Conservation (phyloP, 2,329 filamentous ascomycete species). For the Apiospora saccharicola region DNA sequence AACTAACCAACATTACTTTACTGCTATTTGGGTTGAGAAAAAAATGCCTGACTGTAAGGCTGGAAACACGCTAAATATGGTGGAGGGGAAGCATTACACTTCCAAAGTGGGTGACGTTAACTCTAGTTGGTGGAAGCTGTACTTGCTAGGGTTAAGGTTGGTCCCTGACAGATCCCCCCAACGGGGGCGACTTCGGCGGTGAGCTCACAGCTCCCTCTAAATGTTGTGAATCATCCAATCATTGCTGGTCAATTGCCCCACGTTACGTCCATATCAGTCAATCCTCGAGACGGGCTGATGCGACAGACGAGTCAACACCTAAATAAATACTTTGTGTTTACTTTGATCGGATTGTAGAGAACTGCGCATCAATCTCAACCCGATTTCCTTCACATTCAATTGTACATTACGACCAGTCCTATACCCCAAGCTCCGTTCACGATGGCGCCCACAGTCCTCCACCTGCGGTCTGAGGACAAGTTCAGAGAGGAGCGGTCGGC, state of each 20-base stretch:
- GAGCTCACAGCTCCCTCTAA: slow-evolving; percentile 6
- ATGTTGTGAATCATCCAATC: slow-evolving; percentile 8
- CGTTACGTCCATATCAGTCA: slow-evolving; percentile 5
- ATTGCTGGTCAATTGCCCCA: not conserved
- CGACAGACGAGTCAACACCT: not conserved
- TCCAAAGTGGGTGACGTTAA: not conserved
- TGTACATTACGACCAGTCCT: not conserved
- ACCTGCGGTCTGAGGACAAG: slow-evolving; percentile 67
- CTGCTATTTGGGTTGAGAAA: too few relatives aligned
- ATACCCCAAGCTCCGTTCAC: slow-evolving; percentile 5
- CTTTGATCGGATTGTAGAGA: not conserved
- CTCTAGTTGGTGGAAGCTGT: not conserved
- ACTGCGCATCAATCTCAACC: not conserved
- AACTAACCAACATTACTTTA: too few relatives aligned
- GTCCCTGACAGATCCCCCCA: slow-evolving; percentile 12
- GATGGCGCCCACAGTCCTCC: slow-evolving; percentile 51
- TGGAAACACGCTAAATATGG: too few relatives aligned
- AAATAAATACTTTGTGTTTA: not conserved
- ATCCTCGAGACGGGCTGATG: not conserved
- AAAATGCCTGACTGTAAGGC: too few relatives aligned
- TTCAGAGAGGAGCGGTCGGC: slow-evolving; percentile 63
- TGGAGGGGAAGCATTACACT: not conserved
- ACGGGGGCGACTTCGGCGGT: slow-evolving; percentile 9
- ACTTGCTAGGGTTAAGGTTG: slow-evolving; percentile 9
- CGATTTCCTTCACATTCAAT: not conserved